A percentile compares a stretch with the other conserved stretches of the same genome.
Conservation (phyloP, 2,329 filamentous ascomycete species). For the Aspergillus sp. region DNA sequence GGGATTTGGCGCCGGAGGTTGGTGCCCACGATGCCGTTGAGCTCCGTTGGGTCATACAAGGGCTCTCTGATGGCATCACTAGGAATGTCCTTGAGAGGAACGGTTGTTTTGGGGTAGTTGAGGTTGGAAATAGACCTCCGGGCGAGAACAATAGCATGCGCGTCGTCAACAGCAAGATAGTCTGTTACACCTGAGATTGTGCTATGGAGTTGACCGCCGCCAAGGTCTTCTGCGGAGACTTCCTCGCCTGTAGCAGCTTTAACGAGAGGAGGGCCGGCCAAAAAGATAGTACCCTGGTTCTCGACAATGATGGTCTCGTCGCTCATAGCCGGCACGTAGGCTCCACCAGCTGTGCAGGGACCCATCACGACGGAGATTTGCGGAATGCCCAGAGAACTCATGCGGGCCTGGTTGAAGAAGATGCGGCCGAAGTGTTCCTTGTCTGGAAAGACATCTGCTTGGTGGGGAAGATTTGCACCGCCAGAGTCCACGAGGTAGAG, state of each 20-base stretch:
- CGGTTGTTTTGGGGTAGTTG: slow-evolving; percentile 70
- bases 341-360: slow-evolving; percentile 91
- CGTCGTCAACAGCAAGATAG: slow-evolving; percentile 91
- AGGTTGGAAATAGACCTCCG: slow-evolving; percentile 82
- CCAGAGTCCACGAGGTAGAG: slow-evolving; percentile 97
- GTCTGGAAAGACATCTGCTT: slow-evolving; percentile 94
- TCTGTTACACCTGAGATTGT: slow-evolving; percentile 92
- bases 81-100: slow-evolving; percentile 28
- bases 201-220: slow-evolving; percentile 85
- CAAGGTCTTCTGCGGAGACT: slow-evolving; percentile 86
- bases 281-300: slow-evolving; percentile 95
- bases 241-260: slow-evolving; percentile 95
- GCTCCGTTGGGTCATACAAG: slow-evolving; percentile 74
- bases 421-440: slow-evolving; percentile 94
- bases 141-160: slow-evolving; percentile 84
- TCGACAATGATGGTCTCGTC: slow-evolving; percentile 97
- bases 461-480: slow-evolving; percentile 90
- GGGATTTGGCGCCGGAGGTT: slow-evolving; percentile 85
- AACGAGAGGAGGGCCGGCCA: slow-evolving; percentile 89
- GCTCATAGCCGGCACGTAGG: slow-evolving; percentile 95
- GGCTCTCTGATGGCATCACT: slow-evolving; percentile 65
- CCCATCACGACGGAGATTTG: slow-evolving; percentile 97
- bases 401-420: slow-evolving; percentile 96
- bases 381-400: slow-evolving; percentile 85
- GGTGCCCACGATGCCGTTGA: slow-evolving; percentile 84